Percentiles rank a stretch among this genome's conserved stretches.
Evolutionary conservation across 768 basidiomycete genomes (phyloP).

Genomic region (Boletus rufocinnamomeus): DNA sequence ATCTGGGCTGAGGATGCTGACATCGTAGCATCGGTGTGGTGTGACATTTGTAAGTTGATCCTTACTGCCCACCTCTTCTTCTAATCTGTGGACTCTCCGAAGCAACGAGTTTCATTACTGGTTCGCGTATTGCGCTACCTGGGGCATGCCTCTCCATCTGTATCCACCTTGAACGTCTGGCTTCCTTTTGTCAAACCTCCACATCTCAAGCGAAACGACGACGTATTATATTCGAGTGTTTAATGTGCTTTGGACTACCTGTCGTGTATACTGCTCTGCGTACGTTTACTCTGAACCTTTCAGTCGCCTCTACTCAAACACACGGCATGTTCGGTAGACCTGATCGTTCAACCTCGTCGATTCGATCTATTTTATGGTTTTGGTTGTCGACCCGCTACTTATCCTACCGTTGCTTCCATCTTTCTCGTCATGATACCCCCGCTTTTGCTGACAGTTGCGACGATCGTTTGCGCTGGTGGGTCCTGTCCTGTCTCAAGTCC

Average conservation of each 20-base stretch:
- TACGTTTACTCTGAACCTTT: constrained; percentile 34
- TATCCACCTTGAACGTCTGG: constrained; percentile 52
- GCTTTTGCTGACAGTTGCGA: constrained; percentile 33
- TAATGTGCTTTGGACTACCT: constrained; percentile 57
- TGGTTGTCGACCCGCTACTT: constrained; percentile 42
- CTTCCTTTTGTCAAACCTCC: constrained; percentile 45
- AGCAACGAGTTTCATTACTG: constrained; percentile 61
- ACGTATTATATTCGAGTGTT: constrained; percentile 46
- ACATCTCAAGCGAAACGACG: constrained; percentile 39
- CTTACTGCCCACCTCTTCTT: not conserved
- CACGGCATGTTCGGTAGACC: constrained; percentile 28
- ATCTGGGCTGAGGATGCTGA: constrained; percentile 55
- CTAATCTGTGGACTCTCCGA: constrained; percentile 9
- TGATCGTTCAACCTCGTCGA: constrained; percentile 44
- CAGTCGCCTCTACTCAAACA: not conserved
- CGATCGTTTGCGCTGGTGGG: constrained; percentile 38
- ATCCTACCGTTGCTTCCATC: constrained; percentile 33
- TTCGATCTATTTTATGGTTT: constrained; percentile 44
- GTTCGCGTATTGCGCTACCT: constrained; percentile 54
- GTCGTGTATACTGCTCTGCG: constrained; percentile 57
- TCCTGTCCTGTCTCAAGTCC: constrained; percentile 13
- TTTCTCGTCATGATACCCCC: constrained; percentile 41
- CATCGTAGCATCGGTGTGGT: constrained; percentile 60
- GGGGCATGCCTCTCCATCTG: constrained; percentile 59
- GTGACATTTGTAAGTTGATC: constrained; percentile 64